Evolutionary conservation across 1,139 yeast species (phyloP).

Genomic region (Meyerozyma sp.): DNA sequence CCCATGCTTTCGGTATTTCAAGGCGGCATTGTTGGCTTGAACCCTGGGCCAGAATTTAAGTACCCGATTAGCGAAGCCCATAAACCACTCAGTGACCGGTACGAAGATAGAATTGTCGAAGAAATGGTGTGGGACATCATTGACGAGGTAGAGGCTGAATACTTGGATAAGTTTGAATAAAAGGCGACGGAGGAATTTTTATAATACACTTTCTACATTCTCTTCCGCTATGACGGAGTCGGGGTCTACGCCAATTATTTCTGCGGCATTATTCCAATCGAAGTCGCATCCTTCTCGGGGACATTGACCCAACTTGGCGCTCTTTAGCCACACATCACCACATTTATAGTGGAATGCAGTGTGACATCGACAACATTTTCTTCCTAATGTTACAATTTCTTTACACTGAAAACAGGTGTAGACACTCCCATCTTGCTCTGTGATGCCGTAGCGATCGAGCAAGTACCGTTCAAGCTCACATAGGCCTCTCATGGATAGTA

Average conservation of each 20-base stretch:
- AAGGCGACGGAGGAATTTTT: too few relatives aligned
- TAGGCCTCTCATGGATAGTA: constrained; percentile 36
- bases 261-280: constrained; percentile 6
- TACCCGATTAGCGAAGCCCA: constrained; percentile 32
- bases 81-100: constrained; percentile 55
- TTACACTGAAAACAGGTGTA: constrained; percentile 48
- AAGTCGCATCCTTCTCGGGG: constrained; percentile 7
- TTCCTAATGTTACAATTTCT: constrained; percentile 54
- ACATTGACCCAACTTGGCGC: constrained; percentile 15
- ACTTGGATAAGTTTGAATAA: constrained; percentile 43
- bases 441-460: constrained; percentile 36
- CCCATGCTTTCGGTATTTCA: constrained; percentile 84
- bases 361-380: constrained; percentile 32
- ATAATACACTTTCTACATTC: neutral
- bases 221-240: neutral
- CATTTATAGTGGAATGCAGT: constrained; percentile 48
- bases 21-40: constrained; percentile 69
- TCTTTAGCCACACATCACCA: constrained; percentile 29
- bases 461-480: constrained; percentile 45
- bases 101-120: constrained; percentile 68
- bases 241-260: constrained; percentile 18
- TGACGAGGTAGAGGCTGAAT: constrained; percentile 77
- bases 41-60: constrained; percentile 64
- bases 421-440: constrained; percentile 33
- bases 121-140: constrained; percentile 79